Base-by-base conservation (phyloP, 2,329 filamentous ascomycete species). In the Didymosphaeria variabile region DNA sequence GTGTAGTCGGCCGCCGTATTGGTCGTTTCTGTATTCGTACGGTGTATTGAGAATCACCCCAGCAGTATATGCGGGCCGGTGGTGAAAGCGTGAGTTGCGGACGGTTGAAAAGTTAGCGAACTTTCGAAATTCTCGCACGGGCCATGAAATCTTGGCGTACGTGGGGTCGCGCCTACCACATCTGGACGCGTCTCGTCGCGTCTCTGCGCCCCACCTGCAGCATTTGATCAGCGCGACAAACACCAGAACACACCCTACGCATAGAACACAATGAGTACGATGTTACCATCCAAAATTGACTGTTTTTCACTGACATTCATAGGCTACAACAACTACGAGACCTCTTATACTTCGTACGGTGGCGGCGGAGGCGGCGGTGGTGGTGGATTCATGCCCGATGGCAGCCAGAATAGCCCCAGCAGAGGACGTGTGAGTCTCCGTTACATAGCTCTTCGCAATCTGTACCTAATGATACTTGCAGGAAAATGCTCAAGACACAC, bases 401-500 rank as follows among this genome's bases (percentile, higher is more conserved):
- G 79, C 79, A 83, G 79, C 61, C 77, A 82, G 67, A 71, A 79
- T 72, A 79, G 79, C 67, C 77, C 80, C 34, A 76, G 78, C 61
- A 75, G 73, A 46, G 72, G 74, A 58, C 75, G 67, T 62, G 73
- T 73, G 59, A 58, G 57, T 38, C n/a, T 44, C 26, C 38, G 8
- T 17, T 5, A 8, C 44, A 32, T 15, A 2, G 12, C 2, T n/a
- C 13, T 29, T 32, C 3, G 15, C 5, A 23, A 21, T 15, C 23
- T 5, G 1, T n/a, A 23, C 12, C 19, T 57, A 21, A 15, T 23
- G 46, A 46, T 13, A 51, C 38, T 10, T 34, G 9, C 42, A 88
- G 85, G 81, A 83, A 62, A 91, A 91, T 77, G 85, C 86, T 69
- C 92, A 96, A 79, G 93, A 97, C 72, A 94, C 93, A 21, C 86